Conservation (phyloP, 2,329 filamentous ascomycete species). For the Stachybotrys echinatus region DNA sequence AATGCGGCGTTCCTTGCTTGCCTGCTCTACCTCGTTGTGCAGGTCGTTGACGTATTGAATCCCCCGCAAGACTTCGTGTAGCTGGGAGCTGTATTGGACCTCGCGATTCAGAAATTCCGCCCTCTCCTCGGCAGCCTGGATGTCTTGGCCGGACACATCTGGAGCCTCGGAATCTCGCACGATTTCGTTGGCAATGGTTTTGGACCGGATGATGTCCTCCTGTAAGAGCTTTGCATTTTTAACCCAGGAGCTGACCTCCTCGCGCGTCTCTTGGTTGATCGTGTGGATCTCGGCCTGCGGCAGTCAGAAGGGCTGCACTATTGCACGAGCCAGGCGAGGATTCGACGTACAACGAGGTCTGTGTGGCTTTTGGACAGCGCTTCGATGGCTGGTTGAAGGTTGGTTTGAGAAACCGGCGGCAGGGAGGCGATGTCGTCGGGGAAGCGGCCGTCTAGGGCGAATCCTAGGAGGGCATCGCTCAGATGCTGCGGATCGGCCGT, state of each 20-base stretch:
- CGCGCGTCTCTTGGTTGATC: slow-evolving; percentile 71
- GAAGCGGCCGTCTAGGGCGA: slow-evolving; percentile 33
- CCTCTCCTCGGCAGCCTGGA: slow-evolving; percentile 48
- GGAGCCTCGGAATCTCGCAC: slow-evolving; percentile 68
- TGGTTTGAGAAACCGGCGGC: slow-evolving; percentile 28
- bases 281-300: slow-evolving; percentile 58
- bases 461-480: slow-evolving; percentile 33
- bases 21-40: slow-evolving; percentile 55
- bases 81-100: slow-evolving; percentile 52
- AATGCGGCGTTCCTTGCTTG: slow-evolving; percentile 48
- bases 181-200: slow-evolving; percentile 75
- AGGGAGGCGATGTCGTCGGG: slow-evolving; percentile 32
- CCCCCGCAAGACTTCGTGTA: slow-evolving; percentile 42
- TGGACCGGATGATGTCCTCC: slow-evolving; percentile 76
- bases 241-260: slow-evolving; percentile 83
- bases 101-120: slow-evolving; percentile 53
- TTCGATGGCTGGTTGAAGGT: slow-evolving; percentile 33
- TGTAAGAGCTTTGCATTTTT: slow-evolving; percentile 78
- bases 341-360: slow-evolving; percentile 30
- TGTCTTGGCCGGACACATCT: slow-evolving; percentile 45
- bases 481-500: slow-evolving; percentile 23
- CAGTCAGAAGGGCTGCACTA: slow-evolving; percentile 1
- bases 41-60: slow-evolving; percentile 56
- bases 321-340: background rate
- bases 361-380: slow-evolving; percentile 28